Percentiles rank a stretch among this genome's conserved stretches.
These are phyloP conservation scores for Saccharomycopsis sp. DNA, from an alignment of 805 yeast species.

Conservation along the genomic window DNA sequence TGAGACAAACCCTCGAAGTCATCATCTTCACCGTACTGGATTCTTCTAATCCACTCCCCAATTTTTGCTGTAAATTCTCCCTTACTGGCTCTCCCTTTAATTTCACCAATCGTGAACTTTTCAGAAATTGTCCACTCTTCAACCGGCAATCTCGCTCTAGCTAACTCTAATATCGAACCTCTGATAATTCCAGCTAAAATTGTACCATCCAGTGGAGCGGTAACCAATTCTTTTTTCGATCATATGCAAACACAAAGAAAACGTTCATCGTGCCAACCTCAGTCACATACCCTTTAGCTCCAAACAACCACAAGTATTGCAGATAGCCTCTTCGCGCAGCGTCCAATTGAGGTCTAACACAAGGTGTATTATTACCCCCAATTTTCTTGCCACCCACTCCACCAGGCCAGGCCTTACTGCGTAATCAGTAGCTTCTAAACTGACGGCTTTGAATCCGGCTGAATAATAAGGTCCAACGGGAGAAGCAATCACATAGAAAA, in stretches of 20 bases:
- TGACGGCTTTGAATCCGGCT: slow-evolving; percentile 92
- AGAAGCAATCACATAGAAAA: slow-evolving; percentile 81
- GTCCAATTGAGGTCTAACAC: slow-evolving; percentile 79
- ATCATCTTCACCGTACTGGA: slow-evolving; percentile 83
- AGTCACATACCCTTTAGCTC: slow-evolving; percentile 70
- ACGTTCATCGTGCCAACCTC: slow-evolving; percentile 98
- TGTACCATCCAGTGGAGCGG: slow-evolving; percentile 96
- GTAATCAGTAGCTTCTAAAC: slow-evolving; percentile 87
- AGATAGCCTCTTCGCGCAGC: slow-evolving; percentile 89
- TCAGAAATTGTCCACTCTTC: slow-evolving; percentile 77
- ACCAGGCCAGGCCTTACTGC: slow-evolving; percentile 99
- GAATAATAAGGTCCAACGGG: slow-evolving; percentile 95
- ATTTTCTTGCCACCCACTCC: slow-evolving; percentile 93
- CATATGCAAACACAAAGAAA: slow-evolving; percentile 73
- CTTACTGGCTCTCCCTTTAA: slow-evolving; percentile 62
- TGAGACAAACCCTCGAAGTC: no score
- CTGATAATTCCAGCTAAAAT: slow-evolving; percentile 94
- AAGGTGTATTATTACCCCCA: slow-evolving; percentile 96
- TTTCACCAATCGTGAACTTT: slow-evolving; percentile 77
- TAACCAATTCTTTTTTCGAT: slow-evolving; percentile 75
- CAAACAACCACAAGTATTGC: slow-evolving; percentile 94
- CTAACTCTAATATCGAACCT: slow-evolving; percentile 71
- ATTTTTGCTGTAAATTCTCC: slow-evolving; percentile 76
- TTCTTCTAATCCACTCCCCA: slow-evolving; percentile 76
- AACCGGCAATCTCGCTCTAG: slow-evolving; percentile 65